A percentile compares a stretch with the other conserved stretches of the same genome.
phyloP scores from a whole-genome alignment of 2,329 filamentous ascomycete genomes.

The Pseudogymnoascus sp. region DNA sequence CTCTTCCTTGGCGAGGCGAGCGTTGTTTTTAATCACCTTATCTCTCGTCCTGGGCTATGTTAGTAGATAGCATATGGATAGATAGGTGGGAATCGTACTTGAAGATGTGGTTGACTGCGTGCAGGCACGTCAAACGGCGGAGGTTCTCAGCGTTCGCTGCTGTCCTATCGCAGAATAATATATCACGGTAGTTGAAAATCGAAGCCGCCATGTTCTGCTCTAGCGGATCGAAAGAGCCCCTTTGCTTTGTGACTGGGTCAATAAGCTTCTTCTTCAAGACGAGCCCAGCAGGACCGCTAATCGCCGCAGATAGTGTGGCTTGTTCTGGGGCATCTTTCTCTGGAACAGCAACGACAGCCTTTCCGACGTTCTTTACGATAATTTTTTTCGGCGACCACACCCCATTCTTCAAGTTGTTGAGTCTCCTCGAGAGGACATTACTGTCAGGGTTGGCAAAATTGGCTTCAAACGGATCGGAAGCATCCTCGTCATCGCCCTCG shows the following conservation, averaged over 20 bases:
- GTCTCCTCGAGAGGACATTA: constrained; percentile 47
- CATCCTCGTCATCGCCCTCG: constrained; percentile 46
- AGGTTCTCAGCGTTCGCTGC: constrained; percentile 61
- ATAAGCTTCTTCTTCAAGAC: constrained; percentile 67
- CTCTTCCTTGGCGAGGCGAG: constrained; percentile 63
- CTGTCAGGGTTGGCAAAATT: constrained; percentile 71
- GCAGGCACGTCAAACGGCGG: constrained; percentile 68
- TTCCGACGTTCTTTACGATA: constrained; percentile 39
- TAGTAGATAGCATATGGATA: constrained; percentile 14
- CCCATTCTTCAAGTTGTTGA: constrained; percentile 45
- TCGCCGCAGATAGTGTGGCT: not conserved
- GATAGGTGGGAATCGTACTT: constrained; percentile 46
- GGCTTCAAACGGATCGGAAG: constrained; percentile 67
- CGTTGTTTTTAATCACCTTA: constrained; percentile 85
- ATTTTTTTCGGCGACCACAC: constrained; percentile 47
- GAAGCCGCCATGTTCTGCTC: constrained; percentile 63
- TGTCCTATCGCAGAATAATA: constrained; percentile 69
- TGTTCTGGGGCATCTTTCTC: constrained; percentile 33
- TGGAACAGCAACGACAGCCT: constrained; percentile 44
- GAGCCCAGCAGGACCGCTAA: constrained; percentile 39
- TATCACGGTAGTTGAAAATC: constrained; percentile 76
- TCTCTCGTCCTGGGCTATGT: constrained; percentile 62
- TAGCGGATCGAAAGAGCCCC: constrained; percentile 52
- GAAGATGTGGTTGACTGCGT: constrained; percentile 85
- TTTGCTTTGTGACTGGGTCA: constrained; percentile 46